Evolutionary conservation across 1,284 basidiomycete species (phyloP).

Genomic region (Abortiporus biennis): DNA sequence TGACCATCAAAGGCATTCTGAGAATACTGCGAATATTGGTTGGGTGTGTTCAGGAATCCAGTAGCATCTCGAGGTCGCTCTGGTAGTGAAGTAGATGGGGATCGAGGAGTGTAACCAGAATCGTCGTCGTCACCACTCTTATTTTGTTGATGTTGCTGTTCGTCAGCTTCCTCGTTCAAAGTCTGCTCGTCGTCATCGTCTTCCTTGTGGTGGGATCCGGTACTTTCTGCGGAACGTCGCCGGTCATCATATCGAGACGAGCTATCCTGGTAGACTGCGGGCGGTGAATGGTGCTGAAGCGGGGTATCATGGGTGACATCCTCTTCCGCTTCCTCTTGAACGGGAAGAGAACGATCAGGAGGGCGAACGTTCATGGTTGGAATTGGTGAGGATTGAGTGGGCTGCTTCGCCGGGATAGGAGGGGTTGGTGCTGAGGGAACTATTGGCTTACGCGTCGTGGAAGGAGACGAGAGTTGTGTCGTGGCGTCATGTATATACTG

Average conservation of each 20-base stretch:
- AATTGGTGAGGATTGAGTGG: conserved; percentile 27
- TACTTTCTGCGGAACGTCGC: conserved; percentile 13
- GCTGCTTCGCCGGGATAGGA: conserved; percentile 53
- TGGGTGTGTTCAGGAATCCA: too few relatives aligned
- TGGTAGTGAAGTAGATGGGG: conserved; percentile 53
- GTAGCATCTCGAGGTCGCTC: conserved; percentile 31
- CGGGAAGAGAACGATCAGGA: conserved; percentile 68
- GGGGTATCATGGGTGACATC: conserved; percentile 33
- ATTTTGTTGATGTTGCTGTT: conserved; percentile 23
- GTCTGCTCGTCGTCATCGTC: conserved; percentile 49
- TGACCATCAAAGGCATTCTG: conserved; percentile 20
- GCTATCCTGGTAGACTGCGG: conserved; percentile 49
- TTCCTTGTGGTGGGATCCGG: conserved; percentile 11
- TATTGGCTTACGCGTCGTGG: conserved; percentile 31
- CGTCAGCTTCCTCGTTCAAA: conserved; percentile 36
- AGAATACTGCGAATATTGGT: conserved; percentile 16
- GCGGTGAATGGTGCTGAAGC: conserved; percentile 38
- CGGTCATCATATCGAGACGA: conserved; percentile 27
- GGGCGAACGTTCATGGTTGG: conserved; percentile 53
- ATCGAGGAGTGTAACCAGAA: conserved; percentile 64
- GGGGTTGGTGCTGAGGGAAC: conserved; percentile 38
- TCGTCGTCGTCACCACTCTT: conserved; percentile 24
- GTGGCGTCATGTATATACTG: conserved; percentile 42
- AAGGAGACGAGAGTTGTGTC: conserved; percentile 12
- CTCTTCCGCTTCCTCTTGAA: conserved; percentile 73